Evolutionary conservation across 805 yeast genomes (phyloP).

Genomic region (Saturnispora zaruensis): DNA sequence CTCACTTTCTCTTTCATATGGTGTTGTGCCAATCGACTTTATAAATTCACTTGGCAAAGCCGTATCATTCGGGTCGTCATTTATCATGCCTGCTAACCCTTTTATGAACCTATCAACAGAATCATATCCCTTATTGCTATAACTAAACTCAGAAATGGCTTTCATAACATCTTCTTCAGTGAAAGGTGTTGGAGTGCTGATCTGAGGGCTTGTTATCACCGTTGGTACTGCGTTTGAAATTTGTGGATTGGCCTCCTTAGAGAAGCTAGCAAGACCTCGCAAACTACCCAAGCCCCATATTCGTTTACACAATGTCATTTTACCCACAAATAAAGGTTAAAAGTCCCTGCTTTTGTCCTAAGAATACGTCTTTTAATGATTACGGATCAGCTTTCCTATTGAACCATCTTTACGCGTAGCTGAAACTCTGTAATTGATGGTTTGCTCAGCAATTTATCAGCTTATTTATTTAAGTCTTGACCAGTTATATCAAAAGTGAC

Average conservation of each 20-base stretch:
- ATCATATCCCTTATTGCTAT: neutral
- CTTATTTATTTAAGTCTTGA: no score
- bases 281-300: neutral
- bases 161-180: neutral
- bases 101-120: neutral
- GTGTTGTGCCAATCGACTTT: constrained; percentile 1
- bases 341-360: no score
- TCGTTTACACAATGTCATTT: neutral
- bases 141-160: neutral
- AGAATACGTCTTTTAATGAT: neutral
- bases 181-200: neutral
- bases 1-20: constrained; percentile 11
- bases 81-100: neutral
- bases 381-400: neutral
- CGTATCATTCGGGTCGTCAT: neutral
- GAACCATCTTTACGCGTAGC: neutral
- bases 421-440: no score
- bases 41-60: constrained; percentile 7
- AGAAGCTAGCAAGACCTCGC: neutral
- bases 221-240: neutral
- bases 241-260: neutral
- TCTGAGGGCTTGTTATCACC: neutral
- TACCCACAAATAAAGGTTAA: neutral
- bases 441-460: neutral
- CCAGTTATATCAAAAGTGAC: no score